These are phyloP conservation scores for Neoascochyta sp. DNA, from an alignment of 2,329 filamentous ascomycete genomes.

Conservation along the genomic window DNA sequence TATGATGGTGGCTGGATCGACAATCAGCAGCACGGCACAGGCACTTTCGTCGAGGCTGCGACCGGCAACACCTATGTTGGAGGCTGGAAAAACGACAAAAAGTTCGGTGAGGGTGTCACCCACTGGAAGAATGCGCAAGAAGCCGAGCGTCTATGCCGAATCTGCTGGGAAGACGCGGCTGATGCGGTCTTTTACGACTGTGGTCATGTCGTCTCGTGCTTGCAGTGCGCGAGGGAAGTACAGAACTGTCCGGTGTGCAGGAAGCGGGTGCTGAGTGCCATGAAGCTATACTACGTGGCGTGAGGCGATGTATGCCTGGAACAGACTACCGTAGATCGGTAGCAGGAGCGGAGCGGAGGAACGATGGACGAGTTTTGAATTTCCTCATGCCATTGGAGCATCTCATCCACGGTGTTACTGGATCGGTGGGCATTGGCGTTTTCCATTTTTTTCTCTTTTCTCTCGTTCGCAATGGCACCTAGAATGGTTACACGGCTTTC, in stretches of 20 bases:
- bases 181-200: constrained; percentile 61
- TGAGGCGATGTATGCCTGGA: constrained; percentile 7
- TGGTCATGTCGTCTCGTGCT: constrained; percentile 60
- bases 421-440: too few species aligned
- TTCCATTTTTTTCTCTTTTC: too few species aligned
- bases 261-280: constrained; percentile 53
- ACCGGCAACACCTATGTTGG: constrained; percentile 61
- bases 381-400: too few species aligned
- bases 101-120: constrained; percentile 59
- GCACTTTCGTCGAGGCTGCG: constrained; percentile 53
- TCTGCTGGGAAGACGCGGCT: constrained; percentile 60
- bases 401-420: too few species aligned
- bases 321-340: too few species aligned
- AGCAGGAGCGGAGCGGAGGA: too few species aligned
- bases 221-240: constrained; percentile 57
- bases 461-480: too few species aligned
- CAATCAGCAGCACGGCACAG: constrained; percentile 60
- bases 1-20: constrained; percentile 58
- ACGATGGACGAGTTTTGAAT: too few species aligned
- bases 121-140: constrained; percentile 61
- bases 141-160: constrained; percentile 56
- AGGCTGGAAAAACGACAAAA: constrained; percentile 58
- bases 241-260: constrained; percentile 60
- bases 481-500: too few species aligned
- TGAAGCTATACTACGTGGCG: constrained; percentile 54